These are phyloP conservation scores for Anacardium occidentale DNA, from an alignment of 345 rosid genomes.

Conservation along the genomic window DNA sequence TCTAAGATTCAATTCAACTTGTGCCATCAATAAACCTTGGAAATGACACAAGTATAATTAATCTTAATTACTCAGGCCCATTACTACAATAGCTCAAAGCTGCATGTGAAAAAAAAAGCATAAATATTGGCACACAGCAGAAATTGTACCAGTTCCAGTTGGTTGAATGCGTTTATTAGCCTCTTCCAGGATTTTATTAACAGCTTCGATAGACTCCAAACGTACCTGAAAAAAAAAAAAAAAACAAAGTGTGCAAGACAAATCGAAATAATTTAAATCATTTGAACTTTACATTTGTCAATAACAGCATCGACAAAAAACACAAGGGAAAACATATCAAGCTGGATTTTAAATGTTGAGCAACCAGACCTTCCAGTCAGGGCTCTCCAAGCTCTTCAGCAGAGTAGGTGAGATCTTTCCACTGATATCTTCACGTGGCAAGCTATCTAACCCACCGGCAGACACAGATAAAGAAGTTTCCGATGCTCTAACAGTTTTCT, in stretches of 20 bases:
- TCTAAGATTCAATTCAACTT: too few relatives aligned
- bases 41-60: too few relatives aligned
- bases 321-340: neutral
- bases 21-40: too few relatives aligned
- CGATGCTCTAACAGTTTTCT: constrained; percentile 67
- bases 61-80: too few relatives aligned
- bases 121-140: neutral
- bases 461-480: constrained; percentile 50
- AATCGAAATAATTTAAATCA: constrained; percentile 11
- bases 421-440: constrained; percentile 97
- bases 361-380: constrained; percentile 89
- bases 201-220: constrained; percentile 92
- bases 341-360: constrained; percentile 3
- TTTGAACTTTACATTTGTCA: neutral
- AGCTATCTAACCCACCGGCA: constrained; percentile 71
- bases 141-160: constrained; percentile 76
- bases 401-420: constrained; percentile 78
- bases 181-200: constrained; percentile 89
- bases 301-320: neutral
- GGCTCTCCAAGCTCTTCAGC: constrained; percentile 89
- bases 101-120: too few relatives aligned
- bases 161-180: constrained; percentile 97
- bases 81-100: too few relatives aligned
- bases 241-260: constrained; percentile 1
- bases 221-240: constrained; percentile 55